phyloP scores from a whole-genome alignment of 1,139 yeast genomes.

The Nadsonia commutata region DNA sequence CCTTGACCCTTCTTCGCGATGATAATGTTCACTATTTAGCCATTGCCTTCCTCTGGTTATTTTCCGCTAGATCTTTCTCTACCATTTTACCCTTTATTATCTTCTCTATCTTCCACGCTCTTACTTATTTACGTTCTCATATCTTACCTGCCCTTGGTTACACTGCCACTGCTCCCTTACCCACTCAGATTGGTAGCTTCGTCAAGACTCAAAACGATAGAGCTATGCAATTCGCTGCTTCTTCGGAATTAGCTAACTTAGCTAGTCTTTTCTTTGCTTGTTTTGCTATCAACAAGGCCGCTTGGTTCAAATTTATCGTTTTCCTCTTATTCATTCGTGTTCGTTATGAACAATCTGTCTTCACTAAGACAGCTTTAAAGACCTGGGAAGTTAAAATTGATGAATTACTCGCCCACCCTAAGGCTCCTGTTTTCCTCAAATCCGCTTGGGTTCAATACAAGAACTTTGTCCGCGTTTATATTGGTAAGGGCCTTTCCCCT shows the following conservation, averaged over 20 bases:
- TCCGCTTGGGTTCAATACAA: constrained; percentile 48
- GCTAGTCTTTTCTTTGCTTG: constrained; percentile 27
- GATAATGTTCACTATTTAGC: constrained; percentile 56
- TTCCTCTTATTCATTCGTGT: constrained; percentile 59
- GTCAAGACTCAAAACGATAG: constrained; percentile 50
- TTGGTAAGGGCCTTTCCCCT: neutral
- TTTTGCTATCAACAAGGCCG: constrained; percentile 48
- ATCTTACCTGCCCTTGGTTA: constrained; percentile 53
- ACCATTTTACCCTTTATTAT: constrained; percentile 52
- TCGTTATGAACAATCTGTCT: constrained; percentile 62
- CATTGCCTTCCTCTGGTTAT: constrained; percentile 43
- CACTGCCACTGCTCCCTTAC: constrained; percentile 28
- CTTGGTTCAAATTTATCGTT: constrained; percentile 43
- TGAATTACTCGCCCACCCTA: constrained; percentile 40
- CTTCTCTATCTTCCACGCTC: constrained; percentile 59
- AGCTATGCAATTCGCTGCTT: constrained; percentile 59
- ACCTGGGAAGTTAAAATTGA: constrained; percentile 61
- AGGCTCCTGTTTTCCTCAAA: constrained; percentile 44
- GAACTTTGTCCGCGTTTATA: constrained; percentile 23
- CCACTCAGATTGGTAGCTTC: constrained; percentile 35
- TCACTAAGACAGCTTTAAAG: constrained; percentile 59
- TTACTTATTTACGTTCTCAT: constrained; percentile 50
- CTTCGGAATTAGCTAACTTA: constrained; percentile 48
- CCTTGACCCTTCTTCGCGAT: constrained; percentile 29
- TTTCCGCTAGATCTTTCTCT: constrained; percentile 36